Evolutionary conservation across 169 alveolate species (phyloP).

Genomic region (Plasmodium gonderi): DNA sequence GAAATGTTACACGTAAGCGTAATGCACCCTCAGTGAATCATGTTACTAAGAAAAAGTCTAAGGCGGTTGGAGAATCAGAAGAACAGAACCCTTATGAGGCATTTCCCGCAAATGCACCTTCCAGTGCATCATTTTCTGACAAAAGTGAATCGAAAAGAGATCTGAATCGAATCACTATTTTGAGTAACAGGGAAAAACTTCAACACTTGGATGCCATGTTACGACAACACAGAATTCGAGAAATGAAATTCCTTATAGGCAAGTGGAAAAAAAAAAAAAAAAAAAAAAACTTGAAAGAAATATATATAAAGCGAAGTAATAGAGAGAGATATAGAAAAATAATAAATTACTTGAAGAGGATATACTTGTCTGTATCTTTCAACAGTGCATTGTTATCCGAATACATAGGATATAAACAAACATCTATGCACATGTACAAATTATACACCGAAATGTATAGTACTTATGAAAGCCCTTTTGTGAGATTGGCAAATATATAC

Average conservation of each 20-base stretch:
- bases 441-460: conserved; percentile 30
- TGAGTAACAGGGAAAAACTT: not conserved
- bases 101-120: not conserved
- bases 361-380: conserved; percentile 33
- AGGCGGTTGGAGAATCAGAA: not conserved
- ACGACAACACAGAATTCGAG: not conserved
- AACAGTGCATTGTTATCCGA: conserved; percentile 41
- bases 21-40: not conserved
- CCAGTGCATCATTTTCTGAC: not conserved
- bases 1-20: not conserved
- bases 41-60: not conserved
- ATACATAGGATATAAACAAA: conserved; percentile 13
- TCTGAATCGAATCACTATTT: not conserved
- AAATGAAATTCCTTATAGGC: not conserved
- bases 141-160: not conserved
- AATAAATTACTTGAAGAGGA: conserved; percentile 56
- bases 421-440: conserved; percentile 39
- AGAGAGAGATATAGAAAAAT: conserved; percentile 21
- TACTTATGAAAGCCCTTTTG: conserved; percentile 45
- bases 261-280: no score
- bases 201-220: not conserved
- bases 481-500: conserved; percentile 53
- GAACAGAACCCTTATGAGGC: not conserved
- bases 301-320: conserved; percentile 19
- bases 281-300: not conserved